Conservation (phyloP, 768 basidiomycete species). For the Naganishia kalamii region DNA sequence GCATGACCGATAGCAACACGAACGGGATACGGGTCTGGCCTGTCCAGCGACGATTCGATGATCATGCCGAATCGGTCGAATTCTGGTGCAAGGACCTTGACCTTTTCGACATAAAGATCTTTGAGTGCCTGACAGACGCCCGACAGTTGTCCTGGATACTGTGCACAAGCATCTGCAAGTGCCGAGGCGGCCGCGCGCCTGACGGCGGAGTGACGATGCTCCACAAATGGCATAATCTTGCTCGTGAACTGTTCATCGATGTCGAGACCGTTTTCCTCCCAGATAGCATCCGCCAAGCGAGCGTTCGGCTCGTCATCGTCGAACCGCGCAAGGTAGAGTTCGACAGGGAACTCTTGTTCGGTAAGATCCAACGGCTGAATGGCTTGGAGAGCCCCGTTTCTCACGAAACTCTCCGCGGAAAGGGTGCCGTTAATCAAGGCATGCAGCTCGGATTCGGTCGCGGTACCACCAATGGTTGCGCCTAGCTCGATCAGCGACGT, state of each 20-base stretch:
- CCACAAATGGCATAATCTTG: slow-evolving; percentile 60
- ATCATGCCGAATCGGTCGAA: slow-evolving; percentile 96
- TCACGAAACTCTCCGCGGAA: slow-evolving; percentile 76
- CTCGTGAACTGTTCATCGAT: slow-evolving; percentile 63
- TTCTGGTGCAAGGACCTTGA: slow-evolving; percentile 79
- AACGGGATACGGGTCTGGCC: slow-evolving; percentile 79
- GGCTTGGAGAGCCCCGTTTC: slow-evolving; percentile 82
- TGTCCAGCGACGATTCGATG: slow-evolving; percentile 74
- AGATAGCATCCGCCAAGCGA: slow-evolving; percentile 67
- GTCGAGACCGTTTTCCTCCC: slow-evolving; percentile 95
- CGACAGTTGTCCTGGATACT: slow-evolving; percentile 61
- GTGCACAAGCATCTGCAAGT: slow-evolving; percentile 68
- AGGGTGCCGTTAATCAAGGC: slow-evolving; percentile 69
- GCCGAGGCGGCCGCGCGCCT: slow-evolving; percentile 65
- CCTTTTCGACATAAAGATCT: slow-evolving; percentile 77
- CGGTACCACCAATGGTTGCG: slow-evolving; percentile 65
- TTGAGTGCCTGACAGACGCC: slow-evolving; percentile 53
- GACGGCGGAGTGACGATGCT: slow-evolving; percentile 73
- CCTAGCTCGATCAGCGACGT: slow-evolving; percentile 73
- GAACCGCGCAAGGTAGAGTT: slow-evolving; percentile 79
- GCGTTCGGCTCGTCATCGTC: slow-evolving; percentile 86
- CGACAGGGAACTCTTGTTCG: slow-evolving; percentile 84
- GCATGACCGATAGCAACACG: slow-evolving; percentile 67
- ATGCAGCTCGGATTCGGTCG: slow-evolving; percentile 58
- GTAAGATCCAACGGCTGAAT: slow-evolving; percentile 90